Conservation (phyloP, 768 basidiomycete species). For the Daedaleopsis nitida region DNA sequence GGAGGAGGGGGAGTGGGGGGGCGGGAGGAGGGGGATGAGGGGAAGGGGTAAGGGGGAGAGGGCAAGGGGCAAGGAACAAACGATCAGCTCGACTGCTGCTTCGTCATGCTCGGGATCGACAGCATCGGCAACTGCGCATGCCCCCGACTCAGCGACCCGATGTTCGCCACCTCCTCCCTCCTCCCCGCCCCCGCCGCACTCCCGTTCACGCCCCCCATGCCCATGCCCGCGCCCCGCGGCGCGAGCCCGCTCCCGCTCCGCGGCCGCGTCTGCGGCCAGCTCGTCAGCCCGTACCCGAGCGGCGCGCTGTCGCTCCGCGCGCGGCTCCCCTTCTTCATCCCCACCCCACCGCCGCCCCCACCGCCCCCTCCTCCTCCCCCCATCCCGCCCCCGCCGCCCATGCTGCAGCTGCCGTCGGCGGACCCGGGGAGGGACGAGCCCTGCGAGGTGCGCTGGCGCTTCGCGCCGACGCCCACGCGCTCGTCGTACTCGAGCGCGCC, state of each 20-base stretch:
- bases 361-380: not conserved
- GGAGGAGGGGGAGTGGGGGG: no score
- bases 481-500: slow-evolving; percentile 30
- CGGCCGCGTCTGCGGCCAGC: slow-evolving; percentile 38
- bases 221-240: slow-evolving; percentile 12
- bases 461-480: slow-evolving; percentile 39
- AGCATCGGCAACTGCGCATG: slow-evolving; percentile 29
- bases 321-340: slow-evolving; percentile 36
- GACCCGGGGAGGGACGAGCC: slow-evolving; percentile 13
- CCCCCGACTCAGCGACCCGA: slow-evolving; percentile 24
- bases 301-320: slow-evolving; percentile 72
- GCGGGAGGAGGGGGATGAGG: no score
- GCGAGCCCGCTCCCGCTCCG: slow-evolving; percentile 40
- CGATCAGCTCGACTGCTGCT: slow-evolving; percentile 23
- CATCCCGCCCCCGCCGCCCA: not conserved
- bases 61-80: not conserved
- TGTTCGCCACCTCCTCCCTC: slow-evolving; percentile 29
- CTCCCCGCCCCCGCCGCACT: slow-evolving; percentile 1
- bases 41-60: not conserved
- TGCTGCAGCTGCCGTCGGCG: slow-evolving; percentile 5
- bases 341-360: not conserved
- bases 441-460: slow-evolving; percentile 52
- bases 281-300: slow-evolving; percentile 50
- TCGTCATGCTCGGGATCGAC: slow-evolving; percentile 27
- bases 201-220: not conserved